Percentiles rank a stretch among this genome's conserved stretches.
These are phyloP conservation scores for Fusarium sp. DNA, from an alignment of 2,329 filamentous ascomycete species.

Conservation along the genomic window DNA sequence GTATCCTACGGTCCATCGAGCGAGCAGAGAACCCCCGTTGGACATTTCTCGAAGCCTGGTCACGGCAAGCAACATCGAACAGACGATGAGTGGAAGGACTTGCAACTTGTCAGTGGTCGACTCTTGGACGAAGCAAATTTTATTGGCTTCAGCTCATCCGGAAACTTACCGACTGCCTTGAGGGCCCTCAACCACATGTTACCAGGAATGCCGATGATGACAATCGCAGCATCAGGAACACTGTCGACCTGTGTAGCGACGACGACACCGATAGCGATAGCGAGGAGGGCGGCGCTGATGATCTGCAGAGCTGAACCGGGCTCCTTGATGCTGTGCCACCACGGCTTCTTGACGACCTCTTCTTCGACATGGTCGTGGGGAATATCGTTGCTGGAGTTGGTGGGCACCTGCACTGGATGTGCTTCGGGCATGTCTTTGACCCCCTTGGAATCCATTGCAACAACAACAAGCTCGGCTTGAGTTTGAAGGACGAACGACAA, in stretches of 20 bases:
- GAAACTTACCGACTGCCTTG: constrained; percentile 61
- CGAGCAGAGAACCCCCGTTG: constrained; percentile 59
- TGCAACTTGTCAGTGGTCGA: constrained; percentile 1
- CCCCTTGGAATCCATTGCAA: constrained; percentile 39
- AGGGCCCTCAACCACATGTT: constrained; percentile 65
- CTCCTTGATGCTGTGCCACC: constrained; percentile 57
- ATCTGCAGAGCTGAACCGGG: constrained; percentile 66
- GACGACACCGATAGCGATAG: constrained; percentile 64
- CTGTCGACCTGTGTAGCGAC: constrained; percentile 60
- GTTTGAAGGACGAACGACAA: constrained; percentile 14
- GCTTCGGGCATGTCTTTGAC: constrained; percentile 35
- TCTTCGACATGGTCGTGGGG: constrained; percentile 28
- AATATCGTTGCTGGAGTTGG: constrained; percentile 33
- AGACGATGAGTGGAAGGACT: constrained; percentile 68
- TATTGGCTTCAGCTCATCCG: neutral
- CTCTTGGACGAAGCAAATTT: neutral
- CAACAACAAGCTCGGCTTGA: constrained; percentile 28
- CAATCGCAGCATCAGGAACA: constrained; percentile 59
- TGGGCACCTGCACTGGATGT: constrained; percentile 38
- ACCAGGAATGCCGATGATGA: constrained; percentile 64
- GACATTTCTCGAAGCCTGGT: constrained; percentile 64
- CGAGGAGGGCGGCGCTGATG: constrained; percentile 63
- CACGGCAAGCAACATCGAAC: constrained; percentile 66
- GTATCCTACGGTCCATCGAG: constrained; percentile 65
- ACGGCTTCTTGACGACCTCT: constrained; percentile 50